These are phyloP conservation scores for Apophysomyces ossiformis DNA, from an alignment of 371 early-diverging fungal genomes.

Conservation along the genomic window DNA sequence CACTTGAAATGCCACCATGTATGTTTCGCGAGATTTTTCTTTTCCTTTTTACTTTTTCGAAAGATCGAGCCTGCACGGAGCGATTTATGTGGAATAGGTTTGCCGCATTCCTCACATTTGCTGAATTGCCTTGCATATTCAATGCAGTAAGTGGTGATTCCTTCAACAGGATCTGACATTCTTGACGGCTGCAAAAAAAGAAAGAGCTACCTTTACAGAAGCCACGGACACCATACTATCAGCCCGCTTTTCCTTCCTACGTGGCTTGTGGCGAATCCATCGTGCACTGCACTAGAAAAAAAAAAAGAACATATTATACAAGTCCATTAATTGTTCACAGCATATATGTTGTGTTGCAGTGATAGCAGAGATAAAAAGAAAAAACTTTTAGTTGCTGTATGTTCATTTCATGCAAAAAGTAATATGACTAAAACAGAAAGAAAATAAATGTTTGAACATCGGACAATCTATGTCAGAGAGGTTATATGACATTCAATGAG, in stretches of 20 bases:
- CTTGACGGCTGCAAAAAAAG: not conserved
- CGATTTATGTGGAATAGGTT: slow-evolving; percentile 54
- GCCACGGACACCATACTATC: not conserved
- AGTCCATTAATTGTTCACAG: too few species aligned
- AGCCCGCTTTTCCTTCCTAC: not conserved
- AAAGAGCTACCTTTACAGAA: not conserved
- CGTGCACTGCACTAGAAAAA: not conserved
- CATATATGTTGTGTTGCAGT: too few species aligned
- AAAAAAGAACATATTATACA: too few species aligned
- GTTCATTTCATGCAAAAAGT: too few species aligned
- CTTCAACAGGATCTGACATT: slow-evolving; percentile 15
- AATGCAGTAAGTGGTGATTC: slow-evolving; percentile 56
- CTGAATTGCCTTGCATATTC: slow-evolving; percentile 54
- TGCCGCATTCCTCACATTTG: slow-evolving; percentile 48
- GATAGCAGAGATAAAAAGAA: too few species aligned
- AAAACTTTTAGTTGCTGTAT: too few species aligned
- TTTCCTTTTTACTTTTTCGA: slow-evolving; percentile 56
- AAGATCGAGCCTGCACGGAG: slow-evolving; percentile 56
- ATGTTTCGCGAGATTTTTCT: slow-evolving; percentile 58
- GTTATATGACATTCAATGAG: too few species aligned
- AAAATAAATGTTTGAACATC: too few species aligned
- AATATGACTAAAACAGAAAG: too few species aligned
- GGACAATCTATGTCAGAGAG: too few species aligned
- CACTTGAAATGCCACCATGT: slow-evolving; percentile 66
- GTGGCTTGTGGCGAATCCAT: not conserved